These are phyloP conservation scores for Gryganskiella cystojenkinii DNA, from an alignment of 192 early-diverging fungal species.

Conservation along the genomic window DNA sequence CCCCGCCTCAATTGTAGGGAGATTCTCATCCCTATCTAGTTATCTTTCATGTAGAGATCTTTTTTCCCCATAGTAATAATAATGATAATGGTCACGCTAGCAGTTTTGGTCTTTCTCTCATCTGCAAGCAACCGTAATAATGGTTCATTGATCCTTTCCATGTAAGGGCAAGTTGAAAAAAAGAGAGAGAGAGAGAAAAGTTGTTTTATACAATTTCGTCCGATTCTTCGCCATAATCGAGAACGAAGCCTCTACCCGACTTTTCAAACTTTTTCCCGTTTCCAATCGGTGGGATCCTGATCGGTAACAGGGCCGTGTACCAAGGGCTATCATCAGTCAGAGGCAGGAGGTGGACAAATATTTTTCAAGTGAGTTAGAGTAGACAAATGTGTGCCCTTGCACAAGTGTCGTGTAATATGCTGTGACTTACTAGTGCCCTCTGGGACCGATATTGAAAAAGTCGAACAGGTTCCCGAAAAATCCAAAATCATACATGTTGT, in stretches of 20 bases:
- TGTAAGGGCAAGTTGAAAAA: no score
- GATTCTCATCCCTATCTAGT: no score
- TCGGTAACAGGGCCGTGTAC: conserved; percentile 58
- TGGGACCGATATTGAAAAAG: conserved; percentile 62
- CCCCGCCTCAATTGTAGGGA: no score
- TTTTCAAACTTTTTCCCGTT: conserved; percentile 52
- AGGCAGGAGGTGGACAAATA: neutral
- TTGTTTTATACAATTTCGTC: neutral
- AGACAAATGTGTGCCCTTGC: neutral
- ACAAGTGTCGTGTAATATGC: neutral
- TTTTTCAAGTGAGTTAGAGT: neutral
- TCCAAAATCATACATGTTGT: conserved; percentile 57
- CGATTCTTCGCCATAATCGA: conserved; percentile 10
- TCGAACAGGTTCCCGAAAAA: conserved; percentile 46
- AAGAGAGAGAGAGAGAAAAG: no score
- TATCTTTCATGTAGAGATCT: no score
- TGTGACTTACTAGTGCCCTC: conserved; percentile 53
- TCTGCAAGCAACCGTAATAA: no score
- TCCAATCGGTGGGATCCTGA: conserved; percentile 57
- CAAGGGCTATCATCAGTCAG: conserved; percentile 50
- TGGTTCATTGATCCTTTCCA: no score
- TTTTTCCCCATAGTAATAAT: no score
- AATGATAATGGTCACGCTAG: no score
- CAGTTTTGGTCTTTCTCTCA: no score
- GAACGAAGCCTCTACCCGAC: conserved; percentile 24